These are phyloP conservation scores for Melanogaster broomeanus DNA, from an alignment of 768 basidiomycete genomes.

Conservation along the genomic window DNA sequence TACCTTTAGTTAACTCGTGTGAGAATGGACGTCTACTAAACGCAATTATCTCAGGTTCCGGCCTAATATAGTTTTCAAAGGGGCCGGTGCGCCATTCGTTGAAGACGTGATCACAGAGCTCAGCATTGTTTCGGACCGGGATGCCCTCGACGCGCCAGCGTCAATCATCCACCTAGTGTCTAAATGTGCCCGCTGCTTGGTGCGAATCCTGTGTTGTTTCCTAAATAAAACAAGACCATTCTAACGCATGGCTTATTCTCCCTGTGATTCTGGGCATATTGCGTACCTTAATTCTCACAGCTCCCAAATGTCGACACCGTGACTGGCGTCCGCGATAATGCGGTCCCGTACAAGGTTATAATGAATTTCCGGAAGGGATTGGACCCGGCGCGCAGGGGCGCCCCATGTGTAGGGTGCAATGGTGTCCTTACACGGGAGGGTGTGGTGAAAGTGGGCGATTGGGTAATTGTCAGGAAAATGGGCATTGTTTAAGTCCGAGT, in stretches of 20 bases:
- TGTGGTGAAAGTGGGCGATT: slow-evolving; percentile 60
- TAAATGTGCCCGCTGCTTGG: slow-evolving; percentile 72
- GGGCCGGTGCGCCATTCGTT: slow-evolving; percentile 63
- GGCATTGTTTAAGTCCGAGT: slow-evolving; percentile 24
- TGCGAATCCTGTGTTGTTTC: slow-evolving; percentile 36
- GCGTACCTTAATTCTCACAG: slow-evolving; percentile 36
- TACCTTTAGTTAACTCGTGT: neutral
- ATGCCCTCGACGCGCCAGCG: slow-evolving; percentile 15
- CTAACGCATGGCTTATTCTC: slow-evolving; percentile 1
- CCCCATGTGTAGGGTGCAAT: slow-evolving; percentile 71
- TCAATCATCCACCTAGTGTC: slow-evolving; percentile 57
- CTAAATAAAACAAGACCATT: slow-evolving; percentile 1
- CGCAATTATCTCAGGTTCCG: slow-evolving; percentile 54
- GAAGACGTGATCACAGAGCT: slow-evolving; percentile 74
- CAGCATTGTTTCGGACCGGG: slow-evolving; percentile 41
- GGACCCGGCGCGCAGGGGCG: slow-evolving; percentile 47
- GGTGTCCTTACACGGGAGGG: slow-evolving; percentile 54
- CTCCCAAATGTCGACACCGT: slow-evolving; percentile 71
- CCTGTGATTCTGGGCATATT: neutral
- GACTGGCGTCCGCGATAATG: slow-evolving; percentile 65
- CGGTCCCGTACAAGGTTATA: slow-evolving; percentile 74
- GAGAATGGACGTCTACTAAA: slow-evolving; percentile 4
- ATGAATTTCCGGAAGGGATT: slow-evolving; percentile 71
- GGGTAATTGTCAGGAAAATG: slow-evolving; percentile 50
- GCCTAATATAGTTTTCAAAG: slow-evolving; percentile 72